Conservation (phyloP, 345 rosid genomes). For the Camelina neglecta region DNA sequence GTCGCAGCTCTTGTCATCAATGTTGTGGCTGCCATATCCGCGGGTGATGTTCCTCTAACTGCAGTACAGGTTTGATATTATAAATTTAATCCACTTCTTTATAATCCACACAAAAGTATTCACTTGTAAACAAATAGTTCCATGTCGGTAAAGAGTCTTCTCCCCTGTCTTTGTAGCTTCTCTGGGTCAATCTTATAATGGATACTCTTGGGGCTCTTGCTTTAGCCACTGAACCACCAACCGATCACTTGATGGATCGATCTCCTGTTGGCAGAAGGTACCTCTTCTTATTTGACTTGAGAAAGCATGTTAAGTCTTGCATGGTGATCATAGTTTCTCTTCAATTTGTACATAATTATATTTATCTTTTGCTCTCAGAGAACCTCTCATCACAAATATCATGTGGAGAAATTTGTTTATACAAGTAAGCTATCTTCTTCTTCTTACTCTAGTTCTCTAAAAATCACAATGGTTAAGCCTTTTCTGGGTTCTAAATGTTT, state of each 20-base stretch:
- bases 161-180: constrained; percentile 59
- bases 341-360: background rate
- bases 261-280: constrained; percentile 98
- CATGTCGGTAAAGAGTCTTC: constrained; percentile 13
- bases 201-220: constrained; percentile 99
- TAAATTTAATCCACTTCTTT: background rate
- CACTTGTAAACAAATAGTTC: constrained; percentile 9
- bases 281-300: constrained; percentile 16
- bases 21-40: constrained; percentile 89
- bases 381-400: constrained; percentile 93
- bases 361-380: constrained; percentile 52
- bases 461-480: constrained; percentile 5
- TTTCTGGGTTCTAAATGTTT: background rate
- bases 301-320: constrained; percentile 1
- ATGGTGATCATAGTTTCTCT: background rate
- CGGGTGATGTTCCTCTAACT: constrained; percentile 96
- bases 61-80: constrained; percentile 78
- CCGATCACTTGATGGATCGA: constrained; percentile 85
- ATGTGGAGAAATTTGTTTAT: constrained; percentile 98
- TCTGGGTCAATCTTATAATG: constrained; percentile 99
- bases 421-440: constrained; percentile 59
- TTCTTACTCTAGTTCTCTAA: background rate
- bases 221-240: constrained; percentile 98
- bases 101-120: constrained; percentile 3
- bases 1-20: constrained; percentile 95